These are phyloP conservation scores for Hirschioporus abietinus DNA, from an alignment of 768 basidiomycete species.

Conservation along the genomic window DNA sequence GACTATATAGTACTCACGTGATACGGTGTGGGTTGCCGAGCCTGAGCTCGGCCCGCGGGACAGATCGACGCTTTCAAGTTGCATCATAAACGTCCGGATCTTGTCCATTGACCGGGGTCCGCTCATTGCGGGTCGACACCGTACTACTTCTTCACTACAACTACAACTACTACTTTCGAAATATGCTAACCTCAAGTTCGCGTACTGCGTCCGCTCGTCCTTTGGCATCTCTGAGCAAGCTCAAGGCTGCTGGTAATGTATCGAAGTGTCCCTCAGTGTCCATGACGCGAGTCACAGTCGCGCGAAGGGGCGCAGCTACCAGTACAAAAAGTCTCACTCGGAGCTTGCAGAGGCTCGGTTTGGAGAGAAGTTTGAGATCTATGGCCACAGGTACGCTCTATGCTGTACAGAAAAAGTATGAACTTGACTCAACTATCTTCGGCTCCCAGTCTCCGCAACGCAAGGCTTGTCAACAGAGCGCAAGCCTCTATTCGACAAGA, in stretches of 20 bases:
- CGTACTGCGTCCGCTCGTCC: not conserved
- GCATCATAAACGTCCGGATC: not conserved
- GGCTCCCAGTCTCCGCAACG: not conserved
- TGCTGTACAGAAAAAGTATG: not conserved
- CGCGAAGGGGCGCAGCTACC: not conserved
- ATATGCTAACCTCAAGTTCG: not conserved
- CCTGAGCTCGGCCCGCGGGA: not conserved
- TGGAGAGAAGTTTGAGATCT: not conserved
- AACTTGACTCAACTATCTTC: not conserved
- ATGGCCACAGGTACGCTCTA: not conserved
- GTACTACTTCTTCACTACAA: not conserved
- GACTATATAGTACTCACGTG: not conserved
- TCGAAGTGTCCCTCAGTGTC: not conserved
- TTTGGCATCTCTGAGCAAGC: not conserved
- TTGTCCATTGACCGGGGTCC: not conserved
- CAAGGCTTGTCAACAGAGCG: slow-evolving; percentile 8
- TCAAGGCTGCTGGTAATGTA: not conserved
- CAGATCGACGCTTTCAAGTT: not conserved
- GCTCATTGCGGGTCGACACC: not conserved
- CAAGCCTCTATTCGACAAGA: slow-evolving; percentile 78
- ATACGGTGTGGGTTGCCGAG: not conserved
- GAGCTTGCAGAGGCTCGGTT: not conserved
- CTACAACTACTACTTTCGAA: not conserved
- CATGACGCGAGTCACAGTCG: not conserved
- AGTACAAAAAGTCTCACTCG: not conserved